phyloP scores from a whole-genome alignment of 208 protist genomes.

The Acanthamoeba lenticulata region DNA sequence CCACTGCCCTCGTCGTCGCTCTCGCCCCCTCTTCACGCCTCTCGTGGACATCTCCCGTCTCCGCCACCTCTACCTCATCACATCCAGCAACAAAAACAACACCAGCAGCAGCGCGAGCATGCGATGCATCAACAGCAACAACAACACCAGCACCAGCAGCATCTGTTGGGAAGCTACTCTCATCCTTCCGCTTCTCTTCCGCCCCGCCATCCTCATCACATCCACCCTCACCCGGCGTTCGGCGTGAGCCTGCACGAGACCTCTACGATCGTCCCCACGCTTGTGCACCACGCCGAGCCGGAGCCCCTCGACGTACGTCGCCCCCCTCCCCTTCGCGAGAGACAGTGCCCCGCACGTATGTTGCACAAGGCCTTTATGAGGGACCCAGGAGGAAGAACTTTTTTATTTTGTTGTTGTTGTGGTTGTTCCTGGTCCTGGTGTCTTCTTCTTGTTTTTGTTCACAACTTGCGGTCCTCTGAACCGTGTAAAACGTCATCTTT shows the following conservation, averaged over 20 bases:
- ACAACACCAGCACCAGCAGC: too few species aligned
- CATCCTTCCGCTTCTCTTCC: neutral
- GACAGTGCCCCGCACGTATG: neutral
- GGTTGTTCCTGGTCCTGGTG: too few species aligned
- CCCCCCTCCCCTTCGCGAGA: neutral
- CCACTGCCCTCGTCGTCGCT: too few species aligned
- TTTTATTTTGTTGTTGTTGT: neutral
- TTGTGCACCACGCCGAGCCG: neutral
- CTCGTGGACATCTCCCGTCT: neutral
- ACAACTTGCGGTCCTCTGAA: too few species aligned
- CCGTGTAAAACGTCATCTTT: too few species aligned
- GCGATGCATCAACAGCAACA: neutral
- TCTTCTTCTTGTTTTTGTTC: neutral
- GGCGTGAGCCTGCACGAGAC: neutral
- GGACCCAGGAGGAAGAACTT: neutral
- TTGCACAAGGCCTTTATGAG: neutral
- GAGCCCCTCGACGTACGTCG: conserved; percentile 5
- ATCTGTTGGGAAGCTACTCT: too few species aligned
- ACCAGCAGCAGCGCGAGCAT: neutral
- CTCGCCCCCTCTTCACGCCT: neutral
- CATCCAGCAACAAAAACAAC: neutral
- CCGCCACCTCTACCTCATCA: neutral
- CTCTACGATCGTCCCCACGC: neutral
- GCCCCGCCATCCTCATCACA: neutral
- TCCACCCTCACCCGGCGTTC: neutral